A percentile compares a stretch with the other conserved stretches of the same genome.
Evolutionary conservation across 2,329 filamentous ascomycete species (phyloP).

Genomic region (Penicillium sp.): DNA sequence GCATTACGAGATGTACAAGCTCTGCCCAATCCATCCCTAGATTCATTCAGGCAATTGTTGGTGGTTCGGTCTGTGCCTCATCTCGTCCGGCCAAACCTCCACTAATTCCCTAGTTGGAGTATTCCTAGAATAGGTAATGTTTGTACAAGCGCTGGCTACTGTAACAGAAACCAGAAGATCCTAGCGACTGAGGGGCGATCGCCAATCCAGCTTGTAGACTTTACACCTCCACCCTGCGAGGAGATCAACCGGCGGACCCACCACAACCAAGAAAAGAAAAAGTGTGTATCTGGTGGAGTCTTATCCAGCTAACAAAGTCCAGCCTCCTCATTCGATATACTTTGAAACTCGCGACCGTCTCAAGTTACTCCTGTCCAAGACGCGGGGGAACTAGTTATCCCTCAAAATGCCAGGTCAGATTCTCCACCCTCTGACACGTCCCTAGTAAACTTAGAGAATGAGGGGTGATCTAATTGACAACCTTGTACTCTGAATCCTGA

Average conservation of each 20-base stretch:
- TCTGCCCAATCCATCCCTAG: slow-evolving; percentile 18
- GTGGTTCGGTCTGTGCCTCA: neutral
- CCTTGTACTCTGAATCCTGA: neutral
- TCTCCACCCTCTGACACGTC: slow-evolving; percentile 7
- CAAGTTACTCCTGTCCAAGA: slow-evolving; percentile 16
- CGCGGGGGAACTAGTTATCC: slow-evolving; percentile 13
- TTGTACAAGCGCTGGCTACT: neutral
- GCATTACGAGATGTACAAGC: neutral
- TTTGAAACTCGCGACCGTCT: slow-evolving; percentile 24
- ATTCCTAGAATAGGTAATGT: neutral
- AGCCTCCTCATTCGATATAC: slow-evolving; percentile 4
- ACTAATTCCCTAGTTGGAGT: neutral
- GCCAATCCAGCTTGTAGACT: slow-evolving; percentile 4
- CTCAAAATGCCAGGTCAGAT: slow-evolving; percentile 8
- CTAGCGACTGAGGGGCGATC: slow-evolving; percentile 3
- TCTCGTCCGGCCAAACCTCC: neutral
- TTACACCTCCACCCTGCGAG: slow-evolving; percentile 11
- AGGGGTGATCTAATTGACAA: neutral
- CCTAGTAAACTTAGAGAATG: neutral
- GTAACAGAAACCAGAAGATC: neutral
- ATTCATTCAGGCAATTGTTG: slow-evolving; percentile 8
- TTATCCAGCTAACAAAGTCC: neutral
- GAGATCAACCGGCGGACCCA: slow-evolving; percentile 12
- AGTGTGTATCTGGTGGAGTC: neutral
- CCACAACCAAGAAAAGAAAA: neutral